Evolutionary conservation across 805 yeast species (phyloP), one percentile per base, ranked within the genome.

Genomic region (Starmerella floricola): DNA sequence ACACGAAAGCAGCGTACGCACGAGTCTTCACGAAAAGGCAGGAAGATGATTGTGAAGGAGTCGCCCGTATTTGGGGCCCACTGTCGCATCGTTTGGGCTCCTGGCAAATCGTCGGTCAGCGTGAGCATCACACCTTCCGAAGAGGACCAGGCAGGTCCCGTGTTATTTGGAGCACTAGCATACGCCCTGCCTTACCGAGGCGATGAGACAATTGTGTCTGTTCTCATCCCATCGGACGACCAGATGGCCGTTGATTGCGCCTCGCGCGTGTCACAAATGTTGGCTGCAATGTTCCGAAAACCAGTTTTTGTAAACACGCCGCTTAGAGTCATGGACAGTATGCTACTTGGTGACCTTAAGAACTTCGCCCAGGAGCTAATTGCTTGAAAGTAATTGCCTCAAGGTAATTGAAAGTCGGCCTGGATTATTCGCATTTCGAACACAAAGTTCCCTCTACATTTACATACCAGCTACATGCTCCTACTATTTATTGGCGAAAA

Each of bases 251-350:
- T 36, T 8, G 55, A 52, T 30, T 11, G 45, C 3, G 50, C 54
- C 11, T 26, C 26, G 17, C 41, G 40, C 20, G 34, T 52, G 10
- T 48, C 58, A 3, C 38, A 41, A 16, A 29, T 48, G 30, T 34
- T 52, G n/a, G 53, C 56, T 3, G 31, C 36, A 3, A 16, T 29
- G 24, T 33, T 47, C 21, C 26, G 35, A 15, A 38, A 50, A 29
- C 58, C 57, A 3, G 51, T 46, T 5, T 53, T 48, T 40, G 51
- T 52, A 21, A 53, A 44, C 36, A 30, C 50, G 18, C 40, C 54
- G 16, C 46, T 50, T 18, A 36, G 31, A 6, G 38, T 26, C 5
- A 20, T 37, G 6, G 26, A 37, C 18, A 17, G 31, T 4, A 33
- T 46, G 35, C 16, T 46, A 34, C 29, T 40, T 12, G n/a, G 31